Base-by-base conservation (phyloP, 163 green algal species). In the Chlorella variabilis region DNA sequence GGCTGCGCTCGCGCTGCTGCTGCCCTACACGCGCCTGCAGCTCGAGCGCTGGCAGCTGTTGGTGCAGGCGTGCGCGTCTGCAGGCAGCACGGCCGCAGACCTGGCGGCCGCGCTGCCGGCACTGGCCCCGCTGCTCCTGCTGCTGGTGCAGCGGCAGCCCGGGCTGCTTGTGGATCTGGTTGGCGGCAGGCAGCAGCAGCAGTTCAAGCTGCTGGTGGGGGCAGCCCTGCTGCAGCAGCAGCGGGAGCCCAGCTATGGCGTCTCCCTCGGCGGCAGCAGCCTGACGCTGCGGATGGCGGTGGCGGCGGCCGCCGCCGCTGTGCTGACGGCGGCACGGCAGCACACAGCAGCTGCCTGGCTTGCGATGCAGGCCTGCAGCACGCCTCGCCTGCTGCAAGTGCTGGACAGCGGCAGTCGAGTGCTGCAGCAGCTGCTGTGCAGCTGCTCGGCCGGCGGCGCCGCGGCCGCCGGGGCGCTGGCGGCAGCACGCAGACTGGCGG, bases 311-410 rank as follows among this genome's bases (percentile, higher is more conserved):
- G 71, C 63, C 3, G 71, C 80, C 4, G 70, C 80, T 29, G 56
- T 81, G 58, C 80, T 85, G 38, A 71, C n/a, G 38, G 45, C 34
- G 25, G 71, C 58, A 6, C 38, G 70, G 70, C 66, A 79, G 54
- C 78, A 78, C 69, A 77, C 36, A 1, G 68, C 80, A 3, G 80
- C 80, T 1, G 66, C 17, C 8, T 85, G 68, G 68, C 54, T 85
- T 38, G 80, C 80, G 6, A 85, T 85, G 80, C 29, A 71, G 25
- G 36, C 27, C 17, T 69, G 77, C 15, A 31, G 62, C 18, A 69
- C 49, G 33, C 69, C 41, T 25, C 38, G 39, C 21, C 54, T 88
- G 62, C 73, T 88, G 33, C 70, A 73, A 6, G 59, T 87, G 33
- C 71, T 84, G 33, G 84, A 73, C 73, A 70, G 34, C 42, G 27